These are phyloP conservation scores for Diddensiella transvaalensis DNA, from an alignment of 805 yeast species.

Conservation along the genomic window DNA sequence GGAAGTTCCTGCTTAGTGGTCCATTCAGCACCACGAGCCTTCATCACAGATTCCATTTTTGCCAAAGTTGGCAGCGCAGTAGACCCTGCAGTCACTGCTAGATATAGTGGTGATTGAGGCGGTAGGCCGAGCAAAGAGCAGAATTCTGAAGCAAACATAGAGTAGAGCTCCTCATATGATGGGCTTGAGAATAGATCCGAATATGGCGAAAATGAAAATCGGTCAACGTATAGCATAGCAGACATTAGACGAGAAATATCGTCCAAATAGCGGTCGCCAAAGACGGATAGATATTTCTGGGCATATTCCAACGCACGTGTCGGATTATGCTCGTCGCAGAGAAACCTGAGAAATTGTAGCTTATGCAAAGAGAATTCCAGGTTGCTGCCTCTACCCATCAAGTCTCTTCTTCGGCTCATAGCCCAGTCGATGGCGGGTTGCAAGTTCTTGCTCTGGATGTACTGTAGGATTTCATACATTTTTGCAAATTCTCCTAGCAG, in stretches of 20 bases:
- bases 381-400: constrained; percentile 39
- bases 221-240: constrained; percentile 31
- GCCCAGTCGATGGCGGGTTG: constrained; percentile 52
- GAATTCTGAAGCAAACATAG: constrained; percentile 45
- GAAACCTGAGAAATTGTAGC: constrained; percentile 38
- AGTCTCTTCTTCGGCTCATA: constrained; percentile 23
- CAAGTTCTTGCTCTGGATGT: constrained; percentile 37
- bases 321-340: constrained; percentile 25
- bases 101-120: constrained; percentile 50
- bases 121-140: constrained; percentile 48
- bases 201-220: constrained; percentile 13
- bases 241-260: constrained; percentile 45
- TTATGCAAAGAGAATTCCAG: constrained; percentile 46
- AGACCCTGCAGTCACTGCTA: constrained; percentile 49
- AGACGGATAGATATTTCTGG: constrained; percentile 37
- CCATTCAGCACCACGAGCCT: constrained; percentile 46
- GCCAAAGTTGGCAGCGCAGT: constrained; percentile 51
- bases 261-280: constrained; percentile 40
- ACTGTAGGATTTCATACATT: constrained; percentile 42
- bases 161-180: constrained; percentile 31
- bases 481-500: constrained; percentile 38
- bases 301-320: constrained; percentile 40
- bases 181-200: constrained; percentile 27
- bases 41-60: constrained; percentile 45
- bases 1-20: constrained; percentile 58